Percentiles rank a stretch among this genome's conserved stretches.
These are phyloP conservation scores for Lipomyces chichibuensis DNA, from an alignment of 805 yeast genomes.

Conservation along the genomic window DNA sequence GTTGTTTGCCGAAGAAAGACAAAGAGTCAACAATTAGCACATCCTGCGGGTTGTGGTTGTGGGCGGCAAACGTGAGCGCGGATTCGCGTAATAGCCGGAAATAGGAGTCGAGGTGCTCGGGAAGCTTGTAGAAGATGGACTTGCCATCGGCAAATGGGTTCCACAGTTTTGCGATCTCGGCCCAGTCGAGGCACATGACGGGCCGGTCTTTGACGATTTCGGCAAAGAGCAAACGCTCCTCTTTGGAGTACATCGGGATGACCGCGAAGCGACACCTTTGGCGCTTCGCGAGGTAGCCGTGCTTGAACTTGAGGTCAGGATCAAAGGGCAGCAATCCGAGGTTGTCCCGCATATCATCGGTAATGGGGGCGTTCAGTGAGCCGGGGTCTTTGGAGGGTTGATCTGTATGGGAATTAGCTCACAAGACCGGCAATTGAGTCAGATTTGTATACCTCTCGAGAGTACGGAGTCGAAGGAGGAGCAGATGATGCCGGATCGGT, in stretches of 20 bases:
- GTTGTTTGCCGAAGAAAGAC: background rate
- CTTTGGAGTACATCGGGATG: constrained; percentile 31
- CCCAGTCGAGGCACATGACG: constrained; percentile 11
- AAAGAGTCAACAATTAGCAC: background rate
- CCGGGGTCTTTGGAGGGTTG: constrained; percentile 5
- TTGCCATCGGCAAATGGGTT: constrained; percentile 27
- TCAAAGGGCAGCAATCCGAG: constrained; percentile 27
- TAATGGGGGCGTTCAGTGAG: constrained; percentile 17
- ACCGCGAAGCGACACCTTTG: constrained; percentile 30
- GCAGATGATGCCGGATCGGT: background rate
- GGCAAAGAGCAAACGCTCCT: constrained; percentile 30
- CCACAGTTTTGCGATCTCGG: constrained; percentile 19
- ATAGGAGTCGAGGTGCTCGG: constrained; percentile 25
- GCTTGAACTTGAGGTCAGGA: constrained; percentile 23
- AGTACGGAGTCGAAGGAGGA: constrained; percentile 4
- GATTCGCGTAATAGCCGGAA: constrained; percentile 16
- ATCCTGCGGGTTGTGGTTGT: background rate
- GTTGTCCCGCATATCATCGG: constrained; percentile 10
- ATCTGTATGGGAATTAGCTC: background rate
- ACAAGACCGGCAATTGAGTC: background rate
- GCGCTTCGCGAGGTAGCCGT: constrained; percentile 29
- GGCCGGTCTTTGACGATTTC: constrained; percentile 14
- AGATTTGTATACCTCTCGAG: constrained; percentile 4
- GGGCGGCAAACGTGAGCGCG: constrained; percentile 8
- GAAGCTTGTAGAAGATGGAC: constrained; percentile 26